phyloP scores from a whole-genome alignment of 2,329 filamentous ascomycete genomes.

The Aureobasidium pullulans region DNA sequence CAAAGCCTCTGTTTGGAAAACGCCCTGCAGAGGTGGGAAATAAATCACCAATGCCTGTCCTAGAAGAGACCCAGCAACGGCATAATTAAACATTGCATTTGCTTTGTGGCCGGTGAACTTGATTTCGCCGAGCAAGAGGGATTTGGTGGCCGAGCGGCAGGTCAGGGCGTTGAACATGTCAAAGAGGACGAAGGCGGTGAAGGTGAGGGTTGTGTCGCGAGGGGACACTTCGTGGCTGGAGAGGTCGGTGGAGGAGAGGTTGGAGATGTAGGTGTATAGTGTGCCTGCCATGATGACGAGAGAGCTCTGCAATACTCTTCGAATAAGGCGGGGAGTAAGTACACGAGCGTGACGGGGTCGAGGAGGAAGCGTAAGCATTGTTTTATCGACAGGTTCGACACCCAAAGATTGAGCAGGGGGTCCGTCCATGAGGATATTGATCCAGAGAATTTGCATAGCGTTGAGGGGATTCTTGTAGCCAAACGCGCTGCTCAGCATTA shows the following conservation, averaged over 20 bases:
- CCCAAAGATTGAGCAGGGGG: constrained; percentile 94
- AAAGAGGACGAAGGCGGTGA: constrained; percentile 97
- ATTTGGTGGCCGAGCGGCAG: constrained; percentile 87
- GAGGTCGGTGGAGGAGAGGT: constrained; percentile 73
- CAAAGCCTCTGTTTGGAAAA: constrained; percentile 92
- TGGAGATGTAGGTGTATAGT: constrained; percentile 80
- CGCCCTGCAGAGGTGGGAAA: constrained; percentile 82
- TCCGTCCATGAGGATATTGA: constrained; percentile 99
- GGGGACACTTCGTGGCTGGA: constrained; percentile 59
- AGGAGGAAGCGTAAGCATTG: constrained; percentile 87
- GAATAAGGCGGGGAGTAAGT: constrained; percentile 74
- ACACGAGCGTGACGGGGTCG: constrained; percentile 81
- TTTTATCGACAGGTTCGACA: constrained; percentile 87
- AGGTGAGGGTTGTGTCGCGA: constrained; percentile 98
- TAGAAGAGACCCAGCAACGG: constrained; percentile 73
- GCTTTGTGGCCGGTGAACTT: constrained; percentile 60
- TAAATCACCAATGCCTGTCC: constrained; percentile 92
- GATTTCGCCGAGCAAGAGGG: constrained; percentile 72
- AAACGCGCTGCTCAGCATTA: constrained; percentile 84
- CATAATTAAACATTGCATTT: constrained; percentile 95
- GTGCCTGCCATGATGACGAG: constrained; percentile 88
- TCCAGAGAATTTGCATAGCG: constrained; percentile 99
- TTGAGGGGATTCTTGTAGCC: constrained; percentile 95
- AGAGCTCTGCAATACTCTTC: constrained; percentile 79
- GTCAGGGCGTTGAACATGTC: constrained; percentile 99